A percentile compares a stretch with the other conserved stretches of the same genome.
phyloP scores from a whole-genome alignment of 83 land plant species.

The Thuja plicata region DNA sequence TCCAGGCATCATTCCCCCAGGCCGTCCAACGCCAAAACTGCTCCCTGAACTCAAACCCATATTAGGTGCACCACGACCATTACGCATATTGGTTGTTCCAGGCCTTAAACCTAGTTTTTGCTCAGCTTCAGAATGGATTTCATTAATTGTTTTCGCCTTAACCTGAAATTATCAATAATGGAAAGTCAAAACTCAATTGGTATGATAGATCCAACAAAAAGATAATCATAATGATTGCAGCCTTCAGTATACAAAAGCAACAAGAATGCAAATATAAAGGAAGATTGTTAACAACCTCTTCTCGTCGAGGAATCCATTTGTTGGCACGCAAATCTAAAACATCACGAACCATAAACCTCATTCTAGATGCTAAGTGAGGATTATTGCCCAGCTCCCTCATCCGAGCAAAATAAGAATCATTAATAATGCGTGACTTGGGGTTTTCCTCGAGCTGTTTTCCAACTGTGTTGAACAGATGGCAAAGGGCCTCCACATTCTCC shows the following conservation, averaged over 20 bases:
- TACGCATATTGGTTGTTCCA: constrained; percentile 62
- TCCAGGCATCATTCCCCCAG: constrained; percentile 63
- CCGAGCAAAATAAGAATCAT: constrained; percentile 62
- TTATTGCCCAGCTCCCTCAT: constrained; percentile 63
- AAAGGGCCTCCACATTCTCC: constrained; percentile 93
- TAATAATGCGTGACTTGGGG: constrained; percentile 48
- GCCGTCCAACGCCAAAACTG: constrained; percentile 30
- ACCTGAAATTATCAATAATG: constrained; percentile 31
- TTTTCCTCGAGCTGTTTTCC: constrained; percentile 90
- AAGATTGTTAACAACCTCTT: constrained; percentile 57
- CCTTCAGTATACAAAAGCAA: background rate
- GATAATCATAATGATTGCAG: background rate
- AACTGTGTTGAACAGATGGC: constrained; percentile 79
- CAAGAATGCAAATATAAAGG: background rate
- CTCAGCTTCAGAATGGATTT: constrained; percentile 92
- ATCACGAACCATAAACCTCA: constrained; percentile 81
- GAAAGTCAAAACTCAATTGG: constrained; percentile 1
- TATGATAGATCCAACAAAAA: background rate
- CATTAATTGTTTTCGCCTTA: constrained; percentile 87
- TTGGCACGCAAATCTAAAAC: constrained; percentile 77
- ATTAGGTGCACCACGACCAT: constrained; percentile 30
- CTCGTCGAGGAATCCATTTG: constrained; percentile 90
- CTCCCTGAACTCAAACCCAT: constrained; percentile 25
- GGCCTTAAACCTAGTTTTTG: constrained; percentile 83
- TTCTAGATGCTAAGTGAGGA: constrained; percentile 50